A percentile compares a stretch with the other conserved stretches of the same genome.
phyloP scores from a whole-genome alignment of 768 basidiomycete genomes.

The Dendrothele bispora region DNA sequence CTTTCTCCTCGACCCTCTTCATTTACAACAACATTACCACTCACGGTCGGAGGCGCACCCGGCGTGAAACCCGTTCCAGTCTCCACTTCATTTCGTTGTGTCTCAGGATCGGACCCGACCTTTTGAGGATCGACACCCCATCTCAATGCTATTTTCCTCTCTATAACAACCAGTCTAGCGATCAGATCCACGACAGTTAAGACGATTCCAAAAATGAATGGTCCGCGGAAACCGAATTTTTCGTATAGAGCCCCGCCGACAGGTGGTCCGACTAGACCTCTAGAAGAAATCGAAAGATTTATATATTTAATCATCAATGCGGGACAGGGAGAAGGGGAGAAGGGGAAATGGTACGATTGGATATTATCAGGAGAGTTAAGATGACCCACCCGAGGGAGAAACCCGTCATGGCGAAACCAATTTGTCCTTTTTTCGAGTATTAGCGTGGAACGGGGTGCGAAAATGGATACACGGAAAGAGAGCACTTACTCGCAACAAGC shows the following conservation, averaged over 20 bases:
- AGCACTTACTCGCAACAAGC: constrained; percentile 46
- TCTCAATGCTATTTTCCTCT: constrained; percentile 47
- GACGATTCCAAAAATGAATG: constrained; percentile 54
- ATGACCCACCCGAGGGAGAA: constrained; percentile 48
- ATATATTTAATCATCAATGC: too few species aligned
- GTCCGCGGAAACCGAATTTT: constrained; percentile 59
- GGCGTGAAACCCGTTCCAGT: not conserved
- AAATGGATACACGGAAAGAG: not conserved
- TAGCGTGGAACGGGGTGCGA: not conserved
- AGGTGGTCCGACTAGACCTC: constrained; percentile 57
- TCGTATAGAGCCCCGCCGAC: constrained; percentile 54
- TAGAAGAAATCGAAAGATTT: constrained; percentile 21
- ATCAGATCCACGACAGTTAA: constrained; percentile 49
- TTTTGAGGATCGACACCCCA: constrained; percentile 33
- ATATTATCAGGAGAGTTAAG: constrained; percentile 6
- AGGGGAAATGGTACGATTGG: too few species aligned
- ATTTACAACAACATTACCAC: not conserved
- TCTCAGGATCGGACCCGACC: not conserved
- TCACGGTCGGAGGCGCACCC: not conserved
- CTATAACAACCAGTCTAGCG: constrained; percentile 56
- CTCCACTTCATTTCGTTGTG: not conserved
- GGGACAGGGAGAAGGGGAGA: too few species aligned
- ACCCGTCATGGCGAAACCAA: constrained; percentile 62
- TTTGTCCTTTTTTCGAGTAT: constrained; percentile 43
- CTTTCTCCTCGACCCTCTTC: not conserved